Conservation (phyloP, 495 filamentous ascomycete species). For the Podospora sp. region DNA sequence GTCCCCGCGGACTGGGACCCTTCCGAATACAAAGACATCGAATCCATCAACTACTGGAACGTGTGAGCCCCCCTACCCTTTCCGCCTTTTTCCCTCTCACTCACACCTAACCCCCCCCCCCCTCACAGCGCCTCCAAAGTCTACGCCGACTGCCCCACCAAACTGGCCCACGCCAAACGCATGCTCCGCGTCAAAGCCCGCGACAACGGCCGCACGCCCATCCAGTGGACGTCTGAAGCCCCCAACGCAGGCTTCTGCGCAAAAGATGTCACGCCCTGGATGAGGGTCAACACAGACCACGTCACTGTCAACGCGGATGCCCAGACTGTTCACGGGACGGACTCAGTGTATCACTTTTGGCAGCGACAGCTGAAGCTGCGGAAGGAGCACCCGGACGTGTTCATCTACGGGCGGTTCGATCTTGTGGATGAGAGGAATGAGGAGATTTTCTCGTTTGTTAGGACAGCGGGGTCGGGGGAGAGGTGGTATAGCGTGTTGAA, state of each 20-base stretch:
- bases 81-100: neutral
- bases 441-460: neutral
- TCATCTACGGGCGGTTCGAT: constrained; percentile 3
- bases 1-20: constrained; percentile 36
- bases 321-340: neutral
- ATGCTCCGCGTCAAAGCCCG: neutral
- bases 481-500: neutral
- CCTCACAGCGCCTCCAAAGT: neutral
- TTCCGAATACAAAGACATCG: constrained; percentile 62
- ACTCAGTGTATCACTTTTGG: neutral
- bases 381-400: neutral
- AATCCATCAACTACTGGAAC: constrained; percentile 30
- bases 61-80: neutral
- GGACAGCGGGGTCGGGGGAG: neutral
- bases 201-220: neutral
- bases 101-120: neutral
- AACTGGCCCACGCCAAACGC: neutral
- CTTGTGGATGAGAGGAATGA: neutral
- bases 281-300: neutral
- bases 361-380: neutral
- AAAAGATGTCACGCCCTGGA: neutral
- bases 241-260: neutral
- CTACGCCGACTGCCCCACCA: neutral
- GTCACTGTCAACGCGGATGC: neutral
- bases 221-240: neutral